Evolutionary conservation across 1,284 basidiomycete genomes (phyloP).

Genomic region (Cystobasidium sp.): DNA sequence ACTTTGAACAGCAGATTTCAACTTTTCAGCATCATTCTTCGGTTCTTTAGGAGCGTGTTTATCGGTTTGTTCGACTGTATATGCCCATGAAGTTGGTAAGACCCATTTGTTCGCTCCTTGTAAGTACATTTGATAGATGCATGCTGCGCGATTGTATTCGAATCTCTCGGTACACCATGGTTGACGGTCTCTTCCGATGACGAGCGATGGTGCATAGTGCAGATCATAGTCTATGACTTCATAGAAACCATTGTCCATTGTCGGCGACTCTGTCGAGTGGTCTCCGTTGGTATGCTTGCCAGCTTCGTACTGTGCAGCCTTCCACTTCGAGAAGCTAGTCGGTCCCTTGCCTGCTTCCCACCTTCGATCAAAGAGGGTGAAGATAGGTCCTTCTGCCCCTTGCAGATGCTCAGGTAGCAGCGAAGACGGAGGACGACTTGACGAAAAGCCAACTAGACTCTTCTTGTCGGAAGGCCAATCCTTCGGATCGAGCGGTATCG

Average conservation of each 20-base stretch:
- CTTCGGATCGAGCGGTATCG: constrained; percentile 46
- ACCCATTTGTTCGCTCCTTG: constrained; percentile 54
- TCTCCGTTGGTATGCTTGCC: not conserved
- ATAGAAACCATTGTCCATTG: constrained; percentile 48
- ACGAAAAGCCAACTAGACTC: constrained; percentile 48
- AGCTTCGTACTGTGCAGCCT: not conserved
- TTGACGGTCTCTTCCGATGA: constrained; percentile 52
- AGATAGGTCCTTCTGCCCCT: constrained; percentile 22
- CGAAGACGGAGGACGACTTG: constrained; percentile 43
- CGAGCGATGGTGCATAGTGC: constrained; percentile 53
- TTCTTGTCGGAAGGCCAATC: constrained; percentile 52
- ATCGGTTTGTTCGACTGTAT: constrained; percentile 52
- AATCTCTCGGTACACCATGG: constrained; percentile 56
- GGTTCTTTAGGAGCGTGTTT: constrained; percentile 43
- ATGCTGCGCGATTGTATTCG: constrained; percentile 53
- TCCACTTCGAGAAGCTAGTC: constrained; percentile 26
- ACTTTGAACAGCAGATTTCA: constrained; percentile 53
- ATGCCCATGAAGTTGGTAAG: constrained; percentile 54
- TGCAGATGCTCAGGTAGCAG: constrained; percentile 11
- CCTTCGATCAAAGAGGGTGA: constrained; percentile 52
- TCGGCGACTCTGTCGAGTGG: no score
- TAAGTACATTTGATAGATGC: constrained; percentile 56
- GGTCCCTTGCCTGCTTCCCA: constrained; percentile 50
- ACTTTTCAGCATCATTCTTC: constrained; percentile 51
- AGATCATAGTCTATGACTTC: constrained; percentile 53